Conservation (phyloP, 73 alveolate genomes). For the Paraurostyla sp. region DNA sequence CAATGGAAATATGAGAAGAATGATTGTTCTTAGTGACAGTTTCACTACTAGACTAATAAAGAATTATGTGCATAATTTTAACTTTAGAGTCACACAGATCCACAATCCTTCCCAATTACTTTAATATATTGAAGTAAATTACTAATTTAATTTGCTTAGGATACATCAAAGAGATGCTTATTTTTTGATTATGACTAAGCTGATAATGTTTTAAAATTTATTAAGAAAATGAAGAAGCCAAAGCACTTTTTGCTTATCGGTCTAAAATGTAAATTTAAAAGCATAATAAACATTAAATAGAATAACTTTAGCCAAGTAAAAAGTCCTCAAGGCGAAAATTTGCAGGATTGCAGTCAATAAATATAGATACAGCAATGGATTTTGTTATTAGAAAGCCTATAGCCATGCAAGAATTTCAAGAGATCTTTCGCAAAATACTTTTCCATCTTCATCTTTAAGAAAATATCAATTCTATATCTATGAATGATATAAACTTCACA, state of each 20-base stretch:
- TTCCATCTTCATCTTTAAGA: neutral
- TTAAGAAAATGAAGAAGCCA: slow-evolving; percentile 16
- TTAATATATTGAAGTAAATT: neutral
- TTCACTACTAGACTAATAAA: slow-evolving; percentile 8
- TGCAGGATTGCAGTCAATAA: neutral
- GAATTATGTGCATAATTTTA: neutral
- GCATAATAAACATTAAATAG: neutral
- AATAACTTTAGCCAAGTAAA: neutral
- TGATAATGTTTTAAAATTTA: neutral
- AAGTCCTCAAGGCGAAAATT: neutral
- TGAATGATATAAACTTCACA: neutral
- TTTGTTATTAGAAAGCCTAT: slow-evolving; percentile 43
- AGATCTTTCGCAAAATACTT: neutral
- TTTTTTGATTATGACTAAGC: slow-evolving; percentile 43
- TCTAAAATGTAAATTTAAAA: neutral
- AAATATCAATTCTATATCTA: neutral
- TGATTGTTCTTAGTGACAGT: slow-evolving; percentile 24
- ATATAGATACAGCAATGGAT: neutral
- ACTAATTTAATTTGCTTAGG: neutral
- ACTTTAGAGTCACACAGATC: neutral
- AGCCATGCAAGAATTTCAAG: neutral
- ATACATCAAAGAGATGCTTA: slow-evolving; percentile 5
- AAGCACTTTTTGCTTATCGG: neutral
- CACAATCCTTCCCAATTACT: neutral
- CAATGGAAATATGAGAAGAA: neutral